Conservation (phyloP, 495 filamentous ascomycete species). For the Podospora fimiseda region DNA sequence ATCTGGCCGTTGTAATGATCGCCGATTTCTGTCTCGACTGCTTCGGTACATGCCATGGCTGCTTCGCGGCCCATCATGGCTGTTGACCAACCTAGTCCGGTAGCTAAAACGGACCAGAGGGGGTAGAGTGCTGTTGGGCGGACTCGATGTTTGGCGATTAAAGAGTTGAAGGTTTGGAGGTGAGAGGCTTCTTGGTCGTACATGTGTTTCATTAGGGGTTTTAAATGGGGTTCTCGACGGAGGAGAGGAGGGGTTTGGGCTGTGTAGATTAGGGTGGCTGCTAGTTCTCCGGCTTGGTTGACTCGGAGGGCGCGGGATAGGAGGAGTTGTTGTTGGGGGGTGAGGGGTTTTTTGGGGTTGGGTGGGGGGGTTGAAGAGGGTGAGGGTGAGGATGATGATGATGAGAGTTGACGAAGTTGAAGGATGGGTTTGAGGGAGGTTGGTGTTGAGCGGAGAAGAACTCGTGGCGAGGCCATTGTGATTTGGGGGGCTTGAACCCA, state of each 20-base stretch:
- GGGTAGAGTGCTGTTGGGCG: constrained; percentile 94
- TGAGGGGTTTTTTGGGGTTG: constrained; percentile 47
- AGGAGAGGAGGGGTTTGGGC: constrained; percentile 71
- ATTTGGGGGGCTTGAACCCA: too few relatives aligned
- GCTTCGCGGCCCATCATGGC: constrained; percentile 87
- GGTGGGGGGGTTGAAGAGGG: constrained; percentile 4
- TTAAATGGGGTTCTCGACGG: constrained; percentile 75
- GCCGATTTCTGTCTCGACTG: constrained; percentile 97
- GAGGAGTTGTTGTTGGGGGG: constrained; percentile 61
- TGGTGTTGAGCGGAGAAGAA: background rate
- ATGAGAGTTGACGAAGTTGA: constrained; percentile 4
- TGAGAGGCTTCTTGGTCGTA: constrained; percentile 92
- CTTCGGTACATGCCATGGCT: constrained; percentile 98
- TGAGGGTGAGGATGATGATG: background rate
- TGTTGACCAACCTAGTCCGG: constrained; percentile 82
- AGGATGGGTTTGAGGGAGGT: constrained; percentile 2
- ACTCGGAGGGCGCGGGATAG: constrained; percentile 80
- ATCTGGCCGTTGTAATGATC: constrained; percentile 94
- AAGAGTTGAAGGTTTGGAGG: constrained; percentile 73
- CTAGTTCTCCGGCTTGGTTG: constrained; percentile 86
- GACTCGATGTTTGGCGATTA: constrained; percentile 81
- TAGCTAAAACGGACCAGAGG: constrained; percentile 77
- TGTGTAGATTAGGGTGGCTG: constrained; percentile 78
- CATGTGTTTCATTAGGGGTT: constrained; percentile 93
- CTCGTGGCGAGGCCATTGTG: constrained; percentile 3